Conservation (phyloP, 495 filamentous ascomycete species). For the Oleoguttula mirabilis region DNA sequence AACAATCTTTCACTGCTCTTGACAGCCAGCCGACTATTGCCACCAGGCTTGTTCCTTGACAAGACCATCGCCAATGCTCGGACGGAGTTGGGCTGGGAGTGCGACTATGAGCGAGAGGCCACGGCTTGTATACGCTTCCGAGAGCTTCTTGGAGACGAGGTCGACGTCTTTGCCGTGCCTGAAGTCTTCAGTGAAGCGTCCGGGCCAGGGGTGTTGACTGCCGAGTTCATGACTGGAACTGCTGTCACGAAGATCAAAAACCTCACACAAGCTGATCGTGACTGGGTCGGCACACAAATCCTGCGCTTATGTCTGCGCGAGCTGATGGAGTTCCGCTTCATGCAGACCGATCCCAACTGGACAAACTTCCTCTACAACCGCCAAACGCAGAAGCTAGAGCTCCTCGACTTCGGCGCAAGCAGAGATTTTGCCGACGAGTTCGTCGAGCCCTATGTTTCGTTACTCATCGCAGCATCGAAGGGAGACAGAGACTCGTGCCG, state of each 20-base stretch:
- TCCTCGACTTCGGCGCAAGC: constrained; percentile 91
- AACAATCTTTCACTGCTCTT: constrained; percentile 85
- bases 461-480: constrained; percentile 65
- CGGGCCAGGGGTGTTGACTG: constrained; percentile 79
- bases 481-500: constrained; percentile 51
- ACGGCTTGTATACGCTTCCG: constrained; percentile 63
- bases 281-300: constrained; percentile 90
- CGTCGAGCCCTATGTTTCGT: constrained; percentile 60
- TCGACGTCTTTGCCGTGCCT: constrained; percentile 56
- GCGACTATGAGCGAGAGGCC: constrained; percentile 85
- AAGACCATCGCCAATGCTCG: constrained; percentile 98
- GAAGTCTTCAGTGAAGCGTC: constrained; percentile 65
- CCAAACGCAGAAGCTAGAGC: constrained; percentile 59
- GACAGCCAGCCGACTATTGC: constrained; percentile 76
- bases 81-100: constrained; percentile 88
- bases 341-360: constrained; percentile 99
- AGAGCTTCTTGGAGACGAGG: constrained; percentile 55
- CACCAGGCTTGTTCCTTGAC: constrained; percentile 84
- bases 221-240: constrained; percentile 76
- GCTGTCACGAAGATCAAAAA: constrained; percentile 73
- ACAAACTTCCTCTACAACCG: constrained; percentile 97
- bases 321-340: constrained; percentile 85
- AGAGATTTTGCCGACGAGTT: constrained; percentile 73
- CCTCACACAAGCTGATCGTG: constrained; percentile 67
- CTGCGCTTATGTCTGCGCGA: constrained; percentile 87